A percentile compares a stretch with the other conserved stretches of the same genome.
These are phyloP conservation scores for Pythium oligandrum DNA, from an alignment of 352 stramenopile species.

Conservation along the genomic window DNA sequence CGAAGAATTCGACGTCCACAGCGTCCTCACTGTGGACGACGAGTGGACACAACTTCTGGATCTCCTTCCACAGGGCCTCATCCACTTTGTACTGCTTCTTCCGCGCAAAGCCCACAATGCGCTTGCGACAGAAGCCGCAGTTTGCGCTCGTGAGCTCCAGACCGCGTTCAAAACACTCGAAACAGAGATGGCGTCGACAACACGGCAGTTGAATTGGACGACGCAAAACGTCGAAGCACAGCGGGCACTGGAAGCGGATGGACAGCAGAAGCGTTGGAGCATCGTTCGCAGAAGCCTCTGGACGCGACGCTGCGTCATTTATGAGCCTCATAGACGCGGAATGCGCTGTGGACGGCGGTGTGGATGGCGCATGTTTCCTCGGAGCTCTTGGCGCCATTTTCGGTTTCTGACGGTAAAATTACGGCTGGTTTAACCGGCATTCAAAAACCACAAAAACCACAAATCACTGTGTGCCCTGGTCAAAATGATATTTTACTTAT, in stretches of 20 bases:
- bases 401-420: too few relatives aligned
- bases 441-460: too few relatives aligned
- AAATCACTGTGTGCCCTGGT: too few relatives aligned
- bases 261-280: slow-evolving; percentile 28
- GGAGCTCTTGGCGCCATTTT: too few relatives aligned
- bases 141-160: slow-evolving; percentile 73
- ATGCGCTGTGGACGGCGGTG: too few relatives aligned
- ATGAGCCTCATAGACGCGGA: too few relatives aligned
- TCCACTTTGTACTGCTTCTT: slow-evolving; percentile 74
- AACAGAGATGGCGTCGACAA: slow-evolving; percentile 64
- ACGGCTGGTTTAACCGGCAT: too few relatives aligned
- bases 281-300: too few relatives aligned
- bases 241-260: slow-evolving; percentile 68
- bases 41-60: slow-evolving; percentile 47
- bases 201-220: slow-evolving; percentile 64
- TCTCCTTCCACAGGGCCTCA: slow-evolving; percentile 48
- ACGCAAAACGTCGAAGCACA: slow-evolving; percentile 73
- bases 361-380: too few relatives aligned
- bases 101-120: slow-evolving; percentile 67
- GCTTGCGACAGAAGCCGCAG: slow-evolving; percentile 75
- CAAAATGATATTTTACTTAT: too few relatives aligned
- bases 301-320: too few relatives aligned
- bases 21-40: slow-evolving; percentile 6
- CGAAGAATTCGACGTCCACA: slow-evolving; percentile 18
- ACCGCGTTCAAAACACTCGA: slow-evolving; percentile 66